phyloP scores from a whole-genome alignment of 768 basidiomycete species.

The Lactarius deliciosus region DNA sequence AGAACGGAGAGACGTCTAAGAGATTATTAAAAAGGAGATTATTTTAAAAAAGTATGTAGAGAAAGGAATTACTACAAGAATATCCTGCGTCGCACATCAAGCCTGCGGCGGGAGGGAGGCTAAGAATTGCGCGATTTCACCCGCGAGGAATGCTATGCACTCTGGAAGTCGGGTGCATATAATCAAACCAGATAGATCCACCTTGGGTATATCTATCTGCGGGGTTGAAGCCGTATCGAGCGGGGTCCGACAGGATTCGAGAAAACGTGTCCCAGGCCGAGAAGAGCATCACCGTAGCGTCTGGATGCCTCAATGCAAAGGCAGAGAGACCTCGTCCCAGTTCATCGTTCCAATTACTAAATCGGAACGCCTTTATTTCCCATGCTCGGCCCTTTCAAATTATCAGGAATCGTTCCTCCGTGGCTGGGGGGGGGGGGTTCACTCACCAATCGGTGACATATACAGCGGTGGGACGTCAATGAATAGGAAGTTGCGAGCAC shows the following conservation, averaged over 20 bases:
- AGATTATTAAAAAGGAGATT: not conserved
- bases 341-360: conserved; percentile 25
- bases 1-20: not conserved
- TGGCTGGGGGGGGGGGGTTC: not conserved
- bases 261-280: conserved; percentile 32
- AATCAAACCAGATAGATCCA: conserved; percentile 28
- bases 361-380: conserved; percentile 21
- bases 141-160: conserved; percentile 24
- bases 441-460: conserved; percentile 41
- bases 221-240: conserved; percentile 26
- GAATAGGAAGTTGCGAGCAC: conserved; percentile 52
- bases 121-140: conserved; percentile 23
- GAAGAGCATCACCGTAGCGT: conserved; percentile 33
- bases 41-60: not conserved
- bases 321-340: conserved; percentile 17
- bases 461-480: conserved; percentile 54
- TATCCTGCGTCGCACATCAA: not conserved
- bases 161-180: conserved; percentile 27
- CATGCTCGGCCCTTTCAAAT: conserved; percentile 9
- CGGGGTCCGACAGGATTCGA: conserved; percentile 32
- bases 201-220: conserved; percentile 13
- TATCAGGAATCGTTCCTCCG: not conserved
- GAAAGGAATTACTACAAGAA: not conserved
- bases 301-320: conserved; percentile 31
- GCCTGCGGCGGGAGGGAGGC: conserved; percentile 17